phyloP scores from a whole-genome alignment of 495 filamentous ascomycete genomes.

The Xylaria intraflava region DNA sequence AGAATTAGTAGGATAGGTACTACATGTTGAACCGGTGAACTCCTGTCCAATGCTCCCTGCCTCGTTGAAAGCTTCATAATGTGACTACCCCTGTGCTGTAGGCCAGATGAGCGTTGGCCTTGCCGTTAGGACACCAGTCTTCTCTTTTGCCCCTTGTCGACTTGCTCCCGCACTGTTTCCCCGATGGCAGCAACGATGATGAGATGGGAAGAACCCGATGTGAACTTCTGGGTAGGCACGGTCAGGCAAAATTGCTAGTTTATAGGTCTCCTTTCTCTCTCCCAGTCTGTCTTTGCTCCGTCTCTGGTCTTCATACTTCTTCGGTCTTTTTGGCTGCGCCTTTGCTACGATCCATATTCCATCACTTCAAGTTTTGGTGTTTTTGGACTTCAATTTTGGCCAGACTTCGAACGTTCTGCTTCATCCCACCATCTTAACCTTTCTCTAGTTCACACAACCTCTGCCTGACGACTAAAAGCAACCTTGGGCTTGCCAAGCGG shows the following conservation, averaged over 20 bases:
- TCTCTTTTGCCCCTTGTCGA: neutral
- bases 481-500: neutral
- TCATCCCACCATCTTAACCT: slow-evolving; percentile 6
- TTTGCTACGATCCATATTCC: slow-evolving; percentile 5
- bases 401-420: slow-evolving; percentile 16
- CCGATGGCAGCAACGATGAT: neutral
- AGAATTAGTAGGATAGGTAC: neutral
- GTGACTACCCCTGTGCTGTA: neutral
- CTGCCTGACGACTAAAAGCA: neutral
- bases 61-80: neutral
- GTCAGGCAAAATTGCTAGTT: neutral
- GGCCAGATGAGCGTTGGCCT: neutral
- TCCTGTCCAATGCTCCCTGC: neutral
- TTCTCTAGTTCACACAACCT: neutral
- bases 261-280: too few species aligned
- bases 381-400: slow-evolving; percentile 30
- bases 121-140: too few species aligned
- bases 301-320: slow-evolving; percentile 2
- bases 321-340: slow-evolving; percentile 8
- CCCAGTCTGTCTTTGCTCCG: neutral
- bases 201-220: neutral
- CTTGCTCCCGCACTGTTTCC: neutral
- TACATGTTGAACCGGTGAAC: neutral
- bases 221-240: neutral
- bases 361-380: slow-evolving; percentile 17